These are phyloP conservation scores for Ceratobasidium theobromae DNA, from an alignment of 1,284 basidiomycete genomes.

Conservation along the genomic window DNA sequence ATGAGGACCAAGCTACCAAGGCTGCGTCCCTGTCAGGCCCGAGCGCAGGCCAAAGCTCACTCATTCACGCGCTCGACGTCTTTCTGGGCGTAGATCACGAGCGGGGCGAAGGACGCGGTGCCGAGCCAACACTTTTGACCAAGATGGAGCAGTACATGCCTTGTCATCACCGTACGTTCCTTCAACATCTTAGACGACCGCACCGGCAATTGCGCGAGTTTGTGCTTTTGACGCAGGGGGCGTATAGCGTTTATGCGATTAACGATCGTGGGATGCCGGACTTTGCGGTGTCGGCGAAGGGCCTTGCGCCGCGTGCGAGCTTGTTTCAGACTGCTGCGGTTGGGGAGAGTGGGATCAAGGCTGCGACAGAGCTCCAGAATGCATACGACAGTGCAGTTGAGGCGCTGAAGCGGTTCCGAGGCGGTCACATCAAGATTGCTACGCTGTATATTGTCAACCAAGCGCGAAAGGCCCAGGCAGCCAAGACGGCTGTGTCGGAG, in stretches of 20 bases:
- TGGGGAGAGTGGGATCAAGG: conserved; percentile 32
- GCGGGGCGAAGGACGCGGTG: conserved; percentile 38
- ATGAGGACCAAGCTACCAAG: conserved; percentile 51
- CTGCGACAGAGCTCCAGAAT: conserved; percentile 31
- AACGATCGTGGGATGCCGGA: conserved; percentile 38
- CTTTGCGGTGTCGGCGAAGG: conserved; percentile 43
- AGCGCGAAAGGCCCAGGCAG: conserved; percentile 45
- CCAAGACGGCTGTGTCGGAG: conserved; percentile 38
- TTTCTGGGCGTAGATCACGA: conserved; percentile 84
- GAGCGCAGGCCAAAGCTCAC: conserved; percentile 83
- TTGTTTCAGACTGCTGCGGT: conserved; percentile 38
- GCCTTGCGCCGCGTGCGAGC: conserved; percentile 9
- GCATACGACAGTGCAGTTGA: conserved; percentile 73
- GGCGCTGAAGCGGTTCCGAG: conserved; percentile 78
- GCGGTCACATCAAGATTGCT: conserved; percentile 86
- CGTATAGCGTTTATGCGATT: conserved; percentile 1
- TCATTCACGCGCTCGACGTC: conserved; percentile 67
- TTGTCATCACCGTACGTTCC: conserved; percentile 83
- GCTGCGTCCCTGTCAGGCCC: conserved; percentile 75
- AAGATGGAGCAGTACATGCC: conserved; percentile 93
- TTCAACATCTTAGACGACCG: conserved; percentile 71
- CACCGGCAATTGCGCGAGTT: conserved; percentile 60
- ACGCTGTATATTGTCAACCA: conserved; percentile 80
- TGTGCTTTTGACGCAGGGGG: conserved; percentile 41
- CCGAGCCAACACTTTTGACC: conserved; percentile 62